These are phyloP conservation scores for Colletotrichum sidae DNA, from an alignment of 2,329 filamentous ascomycete genomes.

Conservation along the genomic window DNA sequence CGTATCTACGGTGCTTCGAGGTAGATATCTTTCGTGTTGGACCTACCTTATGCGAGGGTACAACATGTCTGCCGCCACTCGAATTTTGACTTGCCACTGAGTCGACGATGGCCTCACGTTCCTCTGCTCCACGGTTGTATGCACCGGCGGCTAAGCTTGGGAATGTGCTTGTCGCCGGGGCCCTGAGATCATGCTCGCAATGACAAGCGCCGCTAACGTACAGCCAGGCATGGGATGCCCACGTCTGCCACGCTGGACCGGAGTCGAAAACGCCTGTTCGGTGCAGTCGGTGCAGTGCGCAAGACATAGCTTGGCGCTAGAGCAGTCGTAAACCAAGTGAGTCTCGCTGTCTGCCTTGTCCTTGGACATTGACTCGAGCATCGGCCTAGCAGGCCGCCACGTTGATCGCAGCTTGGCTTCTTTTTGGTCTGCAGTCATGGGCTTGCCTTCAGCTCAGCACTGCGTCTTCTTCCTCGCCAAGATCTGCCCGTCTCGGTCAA, in stretches of 20 bases:
- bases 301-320: slow-evolving; percentile 15
- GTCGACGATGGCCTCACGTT: no score
- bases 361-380: slow-evolving; percentile 17
- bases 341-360: background rate
- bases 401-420: slow-evolving; percentile 10
- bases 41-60: no score
- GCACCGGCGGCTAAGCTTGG: no score
- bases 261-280: background rate
- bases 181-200: no score
- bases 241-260: slow-evolving; percentile 5
- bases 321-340: slow-evolving; percentile 9
- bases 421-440: background rate
- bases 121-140: no score
- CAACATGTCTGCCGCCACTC: no score
- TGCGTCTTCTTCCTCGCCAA: background rate
- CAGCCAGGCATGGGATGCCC: slow-evolving; percentile 17
- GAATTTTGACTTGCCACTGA: no score
- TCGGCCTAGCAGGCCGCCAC: slow-evolving; percentile 2
- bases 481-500: background rate
- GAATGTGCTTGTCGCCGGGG: no score
- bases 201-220: background rate
- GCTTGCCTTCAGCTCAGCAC: background rate
- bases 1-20: no score
- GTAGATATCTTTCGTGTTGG: no score
- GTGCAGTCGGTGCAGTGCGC: background rate